These are phyloP conservation scores for Solanum ossicruentum DNA, from an alignment of 257 asterid genomes.

Conservation along the genomic window DNA sequence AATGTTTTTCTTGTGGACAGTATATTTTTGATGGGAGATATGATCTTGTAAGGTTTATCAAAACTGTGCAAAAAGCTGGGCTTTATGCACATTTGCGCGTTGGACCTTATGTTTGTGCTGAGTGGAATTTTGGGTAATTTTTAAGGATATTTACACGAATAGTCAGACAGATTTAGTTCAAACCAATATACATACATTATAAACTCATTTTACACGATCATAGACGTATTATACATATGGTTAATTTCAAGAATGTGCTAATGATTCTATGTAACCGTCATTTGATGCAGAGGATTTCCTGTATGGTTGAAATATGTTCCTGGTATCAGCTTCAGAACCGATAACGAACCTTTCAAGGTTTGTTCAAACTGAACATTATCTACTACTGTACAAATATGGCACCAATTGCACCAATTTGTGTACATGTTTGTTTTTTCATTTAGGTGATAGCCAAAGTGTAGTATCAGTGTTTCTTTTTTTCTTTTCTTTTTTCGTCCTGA, in stretches of 20 bases:
- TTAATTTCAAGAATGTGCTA: not conserved
- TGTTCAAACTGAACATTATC: not conserved
- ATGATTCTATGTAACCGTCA: not conserved
- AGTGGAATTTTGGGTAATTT: constrained; percentile 68
- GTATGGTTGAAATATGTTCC: constrained; percentile 70
- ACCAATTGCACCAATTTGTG: not conserved
- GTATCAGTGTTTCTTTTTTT: not conserved
- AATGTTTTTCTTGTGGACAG: constrained; percentile 12
- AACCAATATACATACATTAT: not conserved
- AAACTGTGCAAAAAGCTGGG: constrained; percentile 44
- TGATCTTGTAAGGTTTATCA: constrained; percentile 52
- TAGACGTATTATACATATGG: not conserved
- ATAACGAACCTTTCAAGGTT: constrained; percentile 67
- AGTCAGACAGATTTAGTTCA: not conserved
- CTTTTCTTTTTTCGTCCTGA: not conserved
- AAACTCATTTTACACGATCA: not conserved
- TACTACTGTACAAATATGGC: not conserved
- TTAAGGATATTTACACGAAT: not conserved
- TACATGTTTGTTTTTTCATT: not conserved
- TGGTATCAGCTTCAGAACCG: constrained; percentile 64
- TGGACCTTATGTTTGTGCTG: constrained; percentile 76
- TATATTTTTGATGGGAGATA: constrained; percentile 56
- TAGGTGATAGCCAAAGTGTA: not conserved
- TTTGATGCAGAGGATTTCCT: constrained; percentile 58
- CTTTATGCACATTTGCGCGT: constrained; percentile 45